phyloP scores from a whole-genome alignment of 1,284 basidiomycete species.

The Cutaneotrichosporon sp. region DNA sequence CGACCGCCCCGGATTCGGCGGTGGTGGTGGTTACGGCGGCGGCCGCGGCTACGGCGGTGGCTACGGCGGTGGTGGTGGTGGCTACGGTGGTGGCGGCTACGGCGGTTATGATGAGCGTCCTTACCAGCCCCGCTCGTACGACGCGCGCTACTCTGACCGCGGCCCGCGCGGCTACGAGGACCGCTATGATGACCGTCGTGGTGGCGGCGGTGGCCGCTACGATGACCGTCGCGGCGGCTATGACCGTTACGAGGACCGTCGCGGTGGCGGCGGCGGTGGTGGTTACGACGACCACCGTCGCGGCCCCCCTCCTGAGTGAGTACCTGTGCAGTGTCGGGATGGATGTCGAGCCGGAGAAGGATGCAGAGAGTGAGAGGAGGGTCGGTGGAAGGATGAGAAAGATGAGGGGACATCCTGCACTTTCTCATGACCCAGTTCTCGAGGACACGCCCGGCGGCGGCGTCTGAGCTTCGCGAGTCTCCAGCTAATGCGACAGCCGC shows the following conservation, averaged over 20 bases:
- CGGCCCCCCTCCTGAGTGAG: constrained; percentile 35
- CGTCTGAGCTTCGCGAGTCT: no score
- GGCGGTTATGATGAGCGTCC: constrained; percentile 43
- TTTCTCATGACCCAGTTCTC: no score
- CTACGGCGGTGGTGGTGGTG: constrained; percentile 56
- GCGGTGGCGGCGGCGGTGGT: constrained; percentile 13
- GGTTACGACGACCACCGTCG: constrained; percentile 59
- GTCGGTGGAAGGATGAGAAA: no score
- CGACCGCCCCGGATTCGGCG: constrained; percentile 61
- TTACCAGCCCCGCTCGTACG: constrained; percentile 53
- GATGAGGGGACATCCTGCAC: no score
- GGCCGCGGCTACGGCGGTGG: constrained; percentile 33
- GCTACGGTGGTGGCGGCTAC: constrained; percentile 49
- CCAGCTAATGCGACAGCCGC: not conserved
- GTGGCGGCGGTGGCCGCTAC: constrained; percentile 56
- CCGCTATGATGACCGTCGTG: constrained; percentile 44
- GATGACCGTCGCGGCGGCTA: constrained; percentile 46
- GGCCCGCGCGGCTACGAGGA: constrained; percentile 57
- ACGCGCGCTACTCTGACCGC: constrained; percentile 49
- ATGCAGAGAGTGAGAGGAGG: not conserved
- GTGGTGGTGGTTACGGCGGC: constrained; percentile 54
- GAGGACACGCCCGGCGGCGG: no score
- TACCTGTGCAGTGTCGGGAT: no score
- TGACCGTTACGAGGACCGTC: constrained; percentile 25
- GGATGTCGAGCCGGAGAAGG: not conserved